Percentiles rank a stretch among this genome's conserved stretches.
Conservation (phyloP, 2,329 filamentous ascomycete species). For the Colletotrichum acutatum region DNA sequence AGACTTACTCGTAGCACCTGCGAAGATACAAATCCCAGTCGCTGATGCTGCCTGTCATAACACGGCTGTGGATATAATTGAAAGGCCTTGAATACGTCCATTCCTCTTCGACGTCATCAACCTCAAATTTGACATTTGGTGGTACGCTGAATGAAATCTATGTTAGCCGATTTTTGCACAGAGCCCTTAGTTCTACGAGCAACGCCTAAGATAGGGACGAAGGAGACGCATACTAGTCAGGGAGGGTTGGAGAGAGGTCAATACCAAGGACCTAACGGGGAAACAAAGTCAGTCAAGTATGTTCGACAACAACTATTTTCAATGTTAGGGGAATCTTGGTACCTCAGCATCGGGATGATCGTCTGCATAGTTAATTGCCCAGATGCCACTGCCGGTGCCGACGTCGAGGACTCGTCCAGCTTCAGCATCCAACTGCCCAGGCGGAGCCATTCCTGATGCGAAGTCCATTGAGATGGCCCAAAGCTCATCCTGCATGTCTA, state of each 20-base stretch:
- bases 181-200: too few relatives aligned
- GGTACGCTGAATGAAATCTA: constrained; percentile 48
- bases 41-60: constrained; percentile 47
- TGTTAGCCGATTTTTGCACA: constrained; percentile 36
- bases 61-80: constrained; percentile 52
- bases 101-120: constrained; percentile 53
- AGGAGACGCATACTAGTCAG: constrained; percentile 47
- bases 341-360: constrained; percentile 44
- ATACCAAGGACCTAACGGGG: constrained; percentile 44
- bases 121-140: constrained; percentile 59
- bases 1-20: constrained; percentile 37
- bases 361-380: constrained; percentile 53
- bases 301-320: too few relatives aligned
- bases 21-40: constrained; percentile 49
- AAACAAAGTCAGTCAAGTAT: too few relatives aligned
- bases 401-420: constrained; percentile 39
- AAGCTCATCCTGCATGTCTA: constrained; percentile 64
- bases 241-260: constrained; percentile 48
- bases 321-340: neutral
- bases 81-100: constrained; percentile 52
- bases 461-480: constrained; percentile 55
- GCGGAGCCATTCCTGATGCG: constrained; percentile 9
- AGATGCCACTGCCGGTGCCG: constrained; percentile 42
- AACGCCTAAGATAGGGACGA: neutral
- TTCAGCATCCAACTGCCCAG: constrained; percentile 28